phyloP scores from a whole-genome alignment of 768 basidiomycete species.

The Amanita exitialis region DNA sequence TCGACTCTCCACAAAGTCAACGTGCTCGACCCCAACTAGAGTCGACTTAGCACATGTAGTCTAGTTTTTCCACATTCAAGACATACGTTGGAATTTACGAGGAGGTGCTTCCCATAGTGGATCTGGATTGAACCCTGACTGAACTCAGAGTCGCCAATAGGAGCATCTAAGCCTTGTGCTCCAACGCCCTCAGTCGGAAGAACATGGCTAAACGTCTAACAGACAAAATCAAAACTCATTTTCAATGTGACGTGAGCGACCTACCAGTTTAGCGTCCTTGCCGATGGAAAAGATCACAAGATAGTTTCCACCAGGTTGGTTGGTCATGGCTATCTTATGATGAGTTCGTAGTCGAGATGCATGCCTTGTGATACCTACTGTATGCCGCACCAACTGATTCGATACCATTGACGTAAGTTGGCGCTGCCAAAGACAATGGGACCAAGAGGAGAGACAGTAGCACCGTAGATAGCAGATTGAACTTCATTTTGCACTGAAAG shows the following conservation, averaged over 20 bases:
- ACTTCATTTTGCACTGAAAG: background rate
- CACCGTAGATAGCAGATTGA: background rate
- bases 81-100: constrained; percentile 26
- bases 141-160: constrained; percentile 29
- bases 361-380: constrained; percentile 11
- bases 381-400: constrained; percentile 20
- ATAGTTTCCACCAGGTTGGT: constrained; percentile 33
- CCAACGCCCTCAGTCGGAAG: constrained; percentile 24
- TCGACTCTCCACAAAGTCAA: constrained; percentile 12
- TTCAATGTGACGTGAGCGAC: background rate
- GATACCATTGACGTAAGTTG: background rate
- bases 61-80: background rate
- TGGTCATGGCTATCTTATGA: constrained; percentile 33
- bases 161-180: constrained; percentile 21
- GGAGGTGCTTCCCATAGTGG: constrained; percentile 17
- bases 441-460: background rate
- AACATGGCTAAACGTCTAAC: constrained; percentile 16
- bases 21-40: constrained; percentile 38
- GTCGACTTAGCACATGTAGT: background rate
- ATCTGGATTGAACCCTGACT: constrained; percentile 31
- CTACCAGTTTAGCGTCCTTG: constrained; percentile 5
- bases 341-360: background rate
- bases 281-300: background rate
- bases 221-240: background rate
- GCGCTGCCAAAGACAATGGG: background rate